Percentiles rank a stretch among this genome's conserved stretches.
These are phyloP conservation scores for Alternaria solani DNA, from an alignment of 2,329 filamentous ascomycete species.

Conservation along the genomic window DNA sequence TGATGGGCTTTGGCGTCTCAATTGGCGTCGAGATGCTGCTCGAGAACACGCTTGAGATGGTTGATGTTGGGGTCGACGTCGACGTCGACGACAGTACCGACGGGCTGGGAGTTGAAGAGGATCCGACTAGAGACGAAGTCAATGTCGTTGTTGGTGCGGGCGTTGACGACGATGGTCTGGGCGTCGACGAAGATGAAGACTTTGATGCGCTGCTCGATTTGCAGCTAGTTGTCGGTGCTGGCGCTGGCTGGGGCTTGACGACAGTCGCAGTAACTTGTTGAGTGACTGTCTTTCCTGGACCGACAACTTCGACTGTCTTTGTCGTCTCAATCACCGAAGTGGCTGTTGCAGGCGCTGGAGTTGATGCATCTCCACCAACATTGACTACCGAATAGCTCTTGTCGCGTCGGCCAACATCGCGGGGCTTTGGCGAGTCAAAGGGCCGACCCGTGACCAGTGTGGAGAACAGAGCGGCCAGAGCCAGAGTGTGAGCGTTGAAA, in stretches of 20 bases:
- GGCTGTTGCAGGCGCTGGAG: constrained; percentile 25
- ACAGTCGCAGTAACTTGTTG: constrained; percentile 35
- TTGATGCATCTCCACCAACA: constrained; percentile 48
- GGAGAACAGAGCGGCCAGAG: constrained; percentile 34
- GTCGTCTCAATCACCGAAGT: constrained; percentile 37
- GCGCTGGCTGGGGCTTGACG: constrained; percentile 18
- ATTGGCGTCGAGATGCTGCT: constrained; percentile 21
- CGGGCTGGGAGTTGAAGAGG: constrained; percentile 21
- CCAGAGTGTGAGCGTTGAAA: constrained; percentile 30
- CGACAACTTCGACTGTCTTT: constrained; percentile 38
- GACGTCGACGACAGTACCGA: constrained; percentile 30
- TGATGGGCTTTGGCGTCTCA: constrained; percentile 32
- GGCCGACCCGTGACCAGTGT: constrained; percentile 35
- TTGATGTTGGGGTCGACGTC: constrained; percentile 17
- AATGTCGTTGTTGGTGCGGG: constrained; percentile 9
- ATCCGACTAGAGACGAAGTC: not conserved
- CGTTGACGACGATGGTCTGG: not conserved
- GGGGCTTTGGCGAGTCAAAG: constrained; percentile 29
- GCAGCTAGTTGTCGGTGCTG: constrained; percentile 22
- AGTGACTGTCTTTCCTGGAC: constrained; percentile 34
- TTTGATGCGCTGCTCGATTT: constrained; percentile 20
- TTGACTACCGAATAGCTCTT: constrained; percentile 52
- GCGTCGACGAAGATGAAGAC: constrained; percentile 9
- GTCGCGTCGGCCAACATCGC: constrained; percentile 30
- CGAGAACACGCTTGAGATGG: constrained; percentile 19